Evolutionary conservation across 2,329 filamentous ascomycete species (phyloP).

Genomic region (Plenodomus biglobosus): DNA sequence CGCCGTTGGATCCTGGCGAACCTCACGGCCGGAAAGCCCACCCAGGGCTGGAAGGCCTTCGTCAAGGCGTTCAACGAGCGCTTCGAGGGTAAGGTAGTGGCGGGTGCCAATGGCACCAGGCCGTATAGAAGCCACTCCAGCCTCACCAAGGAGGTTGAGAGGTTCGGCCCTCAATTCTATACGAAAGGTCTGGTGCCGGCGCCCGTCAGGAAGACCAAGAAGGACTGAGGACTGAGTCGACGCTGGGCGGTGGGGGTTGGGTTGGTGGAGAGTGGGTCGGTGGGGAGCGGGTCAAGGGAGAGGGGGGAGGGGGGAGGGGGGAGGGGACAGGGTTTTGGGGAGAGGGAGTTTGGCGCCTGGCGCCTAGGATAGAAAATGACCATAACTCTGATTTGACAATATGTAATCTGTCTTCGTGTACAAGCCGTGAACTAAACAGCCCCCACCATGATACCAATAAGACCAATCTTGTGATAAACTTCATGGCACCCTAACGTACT

Average conservation of each 20-base stretch:
- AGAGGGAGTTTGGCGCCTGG: neutral
- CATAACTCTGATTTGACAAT: too few relatives aligned
- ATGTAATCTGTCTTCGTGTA: too few relatives aligned
- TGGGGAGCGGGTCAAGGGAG: too few relatives aligned
- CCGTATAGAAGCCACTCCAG: constrained; percentile 23
- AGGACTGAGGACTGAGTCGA: constrained; percentile 5
- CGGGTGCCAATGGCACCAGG: constrained; percentile 6
- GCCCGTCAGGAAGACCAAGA: constrained; percentile 8
- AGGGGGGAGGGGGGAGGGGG: too few relatives aligned
- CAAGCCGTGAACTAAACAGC: too few relatives aligned
- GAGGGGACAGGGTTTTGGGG: neutral
- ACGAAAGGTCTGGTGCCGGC: constrained; percentile 22
- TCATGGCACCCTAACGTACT: too few relatives aligned
- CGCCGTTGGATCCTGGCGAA: constrained; percentile 28
- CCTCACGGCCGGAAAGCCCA: constrained; percentile 22
- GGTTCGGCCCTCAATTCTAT: constrained; percentile 29
- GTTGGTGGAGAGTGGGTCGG: neutral
- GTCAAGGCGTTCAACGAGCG: constrained; percentile 27
- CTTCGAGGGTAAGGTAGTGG: constrained; percentile 22
- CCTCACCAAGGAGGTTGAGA: constrained; percentile 34
- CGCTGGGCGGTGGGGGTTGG: neutral
- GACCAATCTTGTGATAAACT: too few relatives aligned
- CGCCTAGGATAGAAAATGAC: neutral
- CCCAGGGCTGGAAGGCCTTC: constrained; percentile 26
- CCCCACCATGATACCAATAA: too few relatives aligned